A percentile compares a stretch with the other conserved stretches of the same genome.
phyloP scores from a whole-genome alignment of 768 basidiomycete species.

The Amanita rimosa region DNA sequence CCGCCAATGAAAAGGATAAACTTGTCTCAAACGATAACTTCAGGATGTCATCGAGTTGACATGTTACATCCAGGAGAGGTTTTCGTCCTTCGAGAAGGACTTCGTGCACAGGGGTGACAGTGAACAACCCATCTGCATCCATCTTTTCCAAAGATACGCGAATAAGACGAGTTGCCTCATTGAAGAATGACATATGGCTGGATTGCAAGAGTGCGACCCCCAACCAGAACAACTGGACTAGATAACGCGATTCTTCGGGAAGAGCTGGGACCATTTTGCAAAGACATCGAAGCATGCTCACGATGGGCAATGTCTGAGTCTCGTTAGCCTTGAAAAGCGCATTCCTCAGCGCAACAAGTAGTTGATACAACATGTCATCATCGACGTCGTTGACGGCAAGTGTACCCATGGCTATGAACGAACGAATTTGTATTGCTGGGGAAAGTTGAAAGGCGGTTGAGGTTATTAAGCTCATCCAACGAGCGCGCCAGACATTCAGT shows the following conservation, averaged over 20 bases:
- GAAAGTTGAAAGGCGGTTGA: slow-evolving; percentile 87
- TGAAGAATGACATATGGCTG: slow-evolving; percentile 57
- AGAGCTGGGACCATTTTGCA: slow-evolving; percentile 67
- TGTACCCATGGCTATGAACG: slow-evolving; percentile 75
- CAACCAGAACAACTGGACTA: slow-evolving; percentile 76
- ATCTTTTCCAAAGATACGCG: slow-evolving; percentile 55
- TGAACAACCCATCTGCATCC: slow-evolving; percentile 48
- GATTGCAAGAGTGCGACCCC: slow-evolving; percentile 77
- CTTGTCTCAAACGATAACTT: slow-evolving; percentile 67
- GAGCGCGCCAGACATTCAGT: slow-evolving; percentile 81
- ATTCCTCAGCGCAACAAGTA: slow-evolving; percentile 76
- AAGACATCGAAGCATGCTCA: slow-evolving; percentile 85
- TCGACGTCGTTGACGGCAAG: slow-evolving; percentile 81
- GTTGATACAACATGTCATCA: slow-evolving; percentile 89
- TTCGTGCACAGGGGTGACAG: slow-evolving; percentile 35
- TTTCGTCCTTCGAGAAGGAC: slow-evolving; percentile 55
- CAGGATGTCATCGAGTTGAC: slow-evolving; percentile 62
- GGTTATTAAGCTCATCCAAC: slow-evolving; percentile 88
- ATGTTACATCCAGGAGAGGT: slow-evolving; percentile 54
- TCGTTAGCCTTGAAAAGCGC: slow-evolving; percentile 61
- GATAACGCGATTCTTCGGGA: slow-evolving; percentile 57
- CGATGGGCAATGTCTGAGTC: slow-evolving; percentile 57
- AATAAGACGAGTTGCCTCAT: slow-evolving; percentile 60
- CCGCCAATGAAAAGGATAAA: slow-evolving; percentile 75
- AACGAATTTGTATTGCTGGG: slow-evolving; percentile 78